Conservation (phyloP, 2,329 filamentous ascomycete species). For the Phialemoniopsis sp. region DNA sequence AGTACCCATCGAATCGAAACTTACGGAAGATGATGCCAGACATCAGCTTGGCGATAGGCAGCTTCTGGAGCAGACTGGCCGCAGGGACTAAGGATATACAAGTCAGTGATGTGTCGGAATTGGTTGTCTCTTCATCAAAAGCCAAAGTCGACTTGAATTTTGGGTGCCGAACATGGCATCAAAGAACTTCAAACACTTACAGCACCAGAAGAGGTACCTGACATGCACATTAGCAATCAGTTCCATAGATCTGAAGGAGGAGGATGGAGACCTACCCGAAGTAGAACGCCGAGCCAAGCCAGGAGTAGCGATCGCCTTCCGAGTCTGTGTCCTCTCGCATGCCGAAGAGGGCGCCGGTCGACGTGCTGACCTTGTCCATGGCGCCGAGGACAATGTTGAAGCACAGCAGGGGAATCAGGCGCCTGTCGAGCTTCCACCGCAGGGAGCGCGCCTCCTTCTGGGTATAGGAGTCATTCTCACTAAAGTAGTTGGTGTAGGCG, state of each 20-base stretch:
- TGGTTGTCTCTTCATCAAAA: too few species aligned
- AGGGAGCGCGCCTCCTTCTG: constrained; percentile 16
- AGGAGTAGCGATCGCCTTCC: constrained; percentile 17
- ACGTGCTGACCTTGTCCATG: constrained; percentile 24
- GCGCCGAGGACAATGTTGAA: constrained; percentile 20
- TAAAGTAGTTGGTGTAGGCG: constrained; percentile 18
- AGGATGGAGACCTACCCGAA: background rate
- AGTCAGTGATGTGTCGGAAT: too few species aligned
- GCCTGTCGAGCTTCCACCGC: constrained; percentile 34
- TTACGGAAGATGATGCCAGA: constrained; percentile 1
- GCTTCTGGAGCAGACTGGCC: constrained; percentile 22
- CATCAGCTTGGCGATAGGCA: constrained; percentile 28
- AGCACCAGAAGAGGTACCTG: constrained; percentile 26
- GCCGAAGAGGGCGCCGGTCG: constrained; percentile 20
- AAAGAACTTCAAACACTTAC: too few species aligned
- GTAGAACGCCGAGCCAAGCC: constrained; percentile 19
- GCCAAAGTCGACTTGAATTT: too few species aligned
- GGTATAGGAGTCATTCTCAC: constrained; percentile 20
- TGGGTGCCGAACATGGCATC: too few species aligned
- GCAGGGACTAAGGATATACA: too few species aligned
- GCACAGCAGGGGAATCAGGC: constrained; percentile 32
- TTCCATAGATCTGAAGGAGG: too few species aligned
- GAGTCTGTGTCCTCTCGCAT: constrained; percentile 16
- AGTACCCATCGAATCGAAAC: too few species aligned
- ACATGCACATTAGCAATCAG: too few species aligned